Evolutionary conservation across 2,329 filamentous ascomycete species (phyloP).

Genomic region (Taxawa tesnikishii): DNA sequence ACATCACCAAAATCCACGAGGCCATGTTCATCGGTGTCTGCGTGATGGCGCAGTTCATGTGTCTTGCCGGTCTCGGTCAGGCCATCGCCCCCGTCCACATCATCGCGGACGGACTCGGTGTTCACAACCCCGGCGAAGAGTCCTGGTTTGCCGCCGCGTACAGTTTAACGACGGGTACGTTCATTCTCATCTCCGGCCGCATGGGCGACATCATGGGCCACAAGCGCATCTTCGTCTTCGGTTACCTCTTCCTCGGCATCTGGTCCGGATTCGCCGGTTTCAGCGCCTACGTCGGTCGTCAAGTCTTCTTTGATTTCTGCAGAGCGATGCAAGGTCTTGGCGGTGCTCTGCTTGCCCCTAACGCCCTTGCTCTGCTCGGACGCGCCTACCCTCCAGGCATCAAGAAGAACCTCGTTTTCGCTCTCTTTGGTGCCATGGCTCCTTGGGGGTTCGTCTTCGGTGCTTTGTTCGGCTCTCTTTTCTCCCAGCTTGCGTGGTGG

Average conservation of each 20-base stretch:
- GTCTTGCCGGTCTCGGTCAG: conserved; percentile 15
- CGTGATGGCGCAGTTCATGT: conserved; percentile 17
- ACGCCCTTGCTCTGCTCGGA: conserved; percentile 24
- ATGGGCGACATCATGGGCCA: conserved; percentile 32
- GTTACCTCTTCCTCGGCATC: conserved; percentile 25
- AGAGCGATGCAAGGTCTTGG: conserved; percentile 29
- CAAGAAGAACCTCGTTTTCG: conserved; percentile 26
- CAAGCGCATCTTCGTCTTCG: conserved; percentile 27
- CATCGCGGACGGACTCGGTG: conserved; percentile 31
- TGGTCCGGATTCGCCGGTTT: conserved; percentile 29
- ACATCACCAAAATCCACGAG: conserved; percentile 13
- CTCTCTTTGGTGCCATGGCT: conserved; percentile 23
- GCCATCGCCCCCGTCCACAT: conserved; percentile 28
- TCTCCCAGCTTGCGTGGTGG: conserved; percentile 21
- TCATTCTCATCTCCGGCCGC: conserved; percentile 32
- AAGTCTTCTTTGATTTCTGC: conserved; percentile 24
- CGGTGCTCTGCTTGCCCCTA: conserved; percentile 23
- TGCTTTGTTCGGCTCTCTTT: conserved; percentile 20
- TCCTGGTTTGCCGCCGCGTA: conserved; percentile 33
- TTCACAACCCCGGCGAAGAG: conserved; percentile 27
- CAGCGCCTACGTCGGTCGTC: conserved; percentile 19
- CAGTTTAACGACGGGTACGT: conserved; percentile 30
- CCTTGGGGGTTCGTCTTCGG: conserved; percentile 24
- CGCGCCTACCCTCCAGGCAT: conserved; percentile 20
- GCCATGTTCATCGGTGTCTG: conserved; percentile 13